These are phyloP conservation scores for Lipomyces sp. DNA, from an alignment of 805 yeast genomes.

Conservation along the genomic window DNA sequence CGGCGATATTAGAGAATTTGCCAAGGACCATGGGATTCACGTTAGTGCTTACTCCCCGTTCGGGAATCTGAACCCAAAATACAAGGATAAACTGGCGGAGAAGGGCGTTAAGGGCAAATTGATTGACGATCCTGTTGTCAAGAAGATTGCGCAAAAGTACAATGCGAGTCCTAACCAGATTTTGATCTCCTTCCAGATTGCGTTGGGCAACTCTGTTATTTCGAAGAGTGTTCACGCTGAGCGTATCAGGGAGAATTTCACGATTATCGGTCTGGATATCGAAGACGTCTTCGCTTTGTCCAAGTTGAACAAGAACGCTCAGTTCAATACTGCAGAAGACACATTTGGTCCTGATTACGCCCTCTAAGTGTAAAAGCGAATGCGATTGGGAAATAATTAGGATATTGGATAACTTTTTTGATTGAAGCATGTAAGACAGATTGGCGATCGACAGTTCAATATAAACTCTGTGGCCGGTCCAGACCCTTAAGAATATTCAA, in stretches of 20 bases:
- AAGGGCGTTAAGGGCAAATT: constrained; percentile 42
- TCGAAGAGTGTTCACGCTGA: constrained; percentile 18
- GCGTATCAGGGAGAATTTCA: constrained; percentile 8
- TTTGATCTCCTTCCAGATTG: constrained; percentile 21
- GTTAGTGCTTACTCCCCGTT: constrained; percentile 81
- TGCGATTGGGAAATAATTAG: not conserved
- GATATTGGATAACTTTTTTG: not conserved
- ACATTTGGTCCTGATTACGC: constrained; percentile 10
- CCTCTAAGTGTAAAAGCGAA: not conserved
- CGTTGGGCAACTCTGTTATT: constrained; percentile 13
- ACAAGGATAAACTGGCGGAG: not conserved
- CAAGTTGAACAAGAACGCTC: constrained; percentile 6
- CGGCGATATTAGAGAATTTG: constrained; percentile 58
- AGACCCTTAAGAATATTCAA: too few species aligned
- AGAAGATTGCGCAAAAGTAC: constrained; percentile 62
- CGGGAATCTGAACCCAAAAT: constrained; percentile 51
- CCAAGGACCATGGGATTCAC: constrained; percentile 57
- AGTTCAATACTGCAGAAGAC: constrained; percentile 3
- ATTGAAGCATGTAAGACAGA: not conserved
- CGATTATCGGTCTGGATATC: not conserved
- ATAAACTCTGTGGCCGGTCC: too few species aligned
- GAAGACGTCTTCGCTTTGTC: constrained; percentile 10
- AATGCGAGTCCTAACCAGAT: constrained; percentile 56
- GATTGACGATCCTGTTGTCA: constrained; percentile 54
- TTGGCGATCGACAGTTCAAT: too few species aligned